Base-by-base conservation (phyloP, 2,329 filamentous ascomycete species). In the Sordariomycetes sp. region DNA sequence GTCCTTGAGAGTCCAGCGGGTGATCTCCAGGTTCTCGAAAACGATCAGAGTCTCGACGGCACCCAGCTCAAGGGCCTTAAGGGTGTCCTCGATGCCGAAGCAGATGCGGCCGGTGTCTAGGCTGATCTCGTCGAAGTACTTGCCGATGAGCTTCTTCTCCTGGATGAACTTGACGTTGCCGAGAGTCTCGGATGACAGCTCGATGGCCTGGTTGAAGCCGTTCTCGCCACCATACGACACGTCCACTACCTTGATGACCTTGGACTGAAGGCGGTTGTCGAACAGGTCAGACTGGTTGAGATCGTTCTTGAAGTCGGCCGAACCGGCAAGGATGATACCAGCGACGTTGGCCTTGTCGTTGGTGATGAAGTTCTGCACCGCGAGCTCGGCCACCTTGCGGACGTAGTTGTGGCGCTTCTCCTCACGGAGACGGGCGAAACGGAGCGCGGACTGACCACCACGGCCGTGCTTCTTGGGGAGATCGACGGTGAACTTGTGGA, bases 321-420 rank as follows among this genome's bases (percentile, higher is more conserved):
- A 96, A 78, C 94, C 94, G 62, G 94, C 94, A 62, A 99, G 81
- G 69, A 99, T 95, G 61, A 99, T 76, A 66, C 94, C 95, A 60
- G 89, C 90, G 54, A 97, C 92, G 72, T 99, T 99, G 74, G 95
- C 89, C 78, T 97, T 99, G 79, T 99, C 94, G 70, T 86, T 87
- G 66, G 91, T 96, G 72, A 99, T 96, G 74, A 95, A 99, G 75
- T 97, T 97, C 74, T 99, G 95, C 56, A 99, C 94, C 39, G 94
- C 94, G 75, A 96, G 75, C 72, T 99, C 94, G 67, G 94, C 90
- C 61, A 99, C 95, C 77, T 99, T 99, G 69, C 94, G 90, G 65
- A 99, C 94, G 72, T 99, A 99, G 78, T 99, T 99, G 84, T 99
- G 94, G 65, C 94, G 91, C 78, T 99, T 99, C 75, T 99, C 94